phyloP scores from a whole-genome alignment of 768 basidiomycete genomes.

The Omphalotus guepiniiformis region DNA sequence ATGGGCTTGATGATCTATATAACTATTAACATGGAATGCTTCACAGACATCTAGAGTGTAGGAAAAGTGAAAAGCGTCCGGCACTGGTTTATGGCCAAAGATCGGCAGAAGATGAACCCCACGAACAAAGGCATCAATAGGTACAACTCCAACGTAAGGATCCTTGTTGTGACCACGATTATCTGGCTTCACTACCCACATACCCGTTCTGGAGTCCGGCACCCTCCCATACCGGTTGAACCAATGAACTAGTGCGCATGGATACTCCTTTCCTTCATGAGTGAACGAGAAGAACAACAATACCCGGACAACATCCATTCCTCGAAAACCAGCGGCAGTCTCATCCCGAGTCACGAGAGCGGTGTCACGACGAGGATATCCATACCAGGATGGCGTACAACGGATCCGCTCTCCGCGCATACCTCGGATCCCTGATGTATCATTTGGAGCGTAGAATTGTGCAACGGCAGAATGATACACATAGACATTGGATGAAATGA shows the following conservation, averaged over 20 bases:
- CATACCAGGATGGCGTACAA: conserved; percentile 16
- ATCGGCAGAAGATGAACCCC: too few species aligned
- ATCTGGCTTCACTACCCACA: conserved; percentile 24
- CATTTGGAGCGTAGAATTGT: conserved; percentile 18
- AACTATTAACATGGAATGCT: too few species aligned
- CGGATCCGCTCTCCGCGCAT: conserved; percentile 21
- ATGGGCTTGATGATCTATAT: too few species aligned
- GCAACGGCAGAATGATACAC: conserved; percentile 17
- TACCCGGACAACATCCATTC: conserved; percentile 17
- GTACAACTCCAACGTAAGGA: too few species aligned
- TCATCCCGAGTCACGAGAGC: conserved; percentile 14
- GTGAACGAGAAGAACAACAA: conserved; percentile 21
- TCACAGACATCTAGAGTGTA: too few species aligned
- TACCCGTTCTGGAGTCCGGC: conserved; percentile 17
- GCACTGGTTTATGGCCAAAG: too few species aligned
- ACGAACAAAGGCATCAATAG: too few species aligned
- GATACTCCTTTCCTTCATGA: conserved; percentile 12
- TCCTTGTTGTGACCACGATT: too few species aligned
- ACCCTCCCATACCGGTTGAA: conserved; percentile 14
- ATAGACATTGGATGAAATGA: conserved; percentile 4
- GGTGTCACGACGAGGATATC: conserved; percentile 15
- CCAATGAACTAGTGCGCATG: conserved; percentile 25
- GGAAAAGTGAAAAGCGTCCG: too few species aligned
- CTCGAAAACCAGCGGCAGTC: conserved; percentile 12
- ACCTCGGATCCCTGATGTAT: conserved; percentile 16